Evolutionary conservation across 106 monocot species (phyloP).

Genomic region (Agapanthus africanus): DNA sequence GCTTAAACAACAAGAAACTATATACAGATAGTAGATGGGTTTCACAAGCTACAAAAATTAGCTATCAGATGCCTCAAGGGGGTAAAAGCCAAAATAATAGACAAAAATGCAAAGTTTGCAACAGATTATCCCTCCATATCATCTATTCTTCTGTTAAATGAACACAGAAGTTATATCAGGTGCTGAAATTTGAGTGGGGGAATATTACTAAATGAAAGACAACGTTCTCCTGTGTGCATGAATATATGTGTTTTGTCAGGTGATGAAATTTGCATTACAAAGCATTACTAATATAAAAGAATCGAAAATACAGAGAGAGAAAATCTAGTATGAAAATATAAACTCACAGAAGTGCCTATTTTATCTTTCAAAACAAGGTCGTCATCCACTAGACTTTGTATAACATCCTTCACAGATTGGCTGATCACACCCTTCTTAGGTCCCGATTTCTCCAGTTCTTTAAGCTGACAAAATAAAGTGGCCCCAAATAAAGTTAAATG

Average conservation of each 20-base stretch:
- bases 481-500: neutral
- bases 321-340: too few relatives aligned
- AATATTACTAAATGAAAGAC: neutral
- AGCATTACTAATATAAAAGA: too few relatives aligned
- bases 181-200: neutral
- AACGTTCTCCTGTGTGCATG: neutral
- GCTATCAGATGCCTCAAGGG: neutral
- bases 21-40: neutral
- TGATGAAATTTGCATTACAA: too few relatives aligned
- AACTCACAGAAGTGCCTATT: conserved; percentile 92
- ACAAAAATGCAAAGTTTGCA: neutral
- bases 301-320: too few relatives aligned
- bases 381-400: conserved; percentile 94
- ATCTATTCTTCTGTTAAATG: neutral
- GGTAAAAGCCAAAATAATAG: neutral
- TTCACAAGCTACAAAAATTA: neutral
- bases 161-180: neutral
- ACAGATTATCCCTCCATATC: neutral
- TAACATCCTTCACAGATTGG: conserved; percentile 94
- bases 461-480: conserved; percentile 43
- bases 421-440: conserved; percentile 96
- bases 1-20: conserved; percentile 2
- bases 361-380: conserved; percentile 98
- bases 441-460: conserved; percentile 92
- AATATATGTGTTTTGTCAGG: too few relatives aligned